phyloP scores from a whole-genome alignment of 768 basidiomycete genomes.

The Chalciporus pseudorubinellus region DNA sequence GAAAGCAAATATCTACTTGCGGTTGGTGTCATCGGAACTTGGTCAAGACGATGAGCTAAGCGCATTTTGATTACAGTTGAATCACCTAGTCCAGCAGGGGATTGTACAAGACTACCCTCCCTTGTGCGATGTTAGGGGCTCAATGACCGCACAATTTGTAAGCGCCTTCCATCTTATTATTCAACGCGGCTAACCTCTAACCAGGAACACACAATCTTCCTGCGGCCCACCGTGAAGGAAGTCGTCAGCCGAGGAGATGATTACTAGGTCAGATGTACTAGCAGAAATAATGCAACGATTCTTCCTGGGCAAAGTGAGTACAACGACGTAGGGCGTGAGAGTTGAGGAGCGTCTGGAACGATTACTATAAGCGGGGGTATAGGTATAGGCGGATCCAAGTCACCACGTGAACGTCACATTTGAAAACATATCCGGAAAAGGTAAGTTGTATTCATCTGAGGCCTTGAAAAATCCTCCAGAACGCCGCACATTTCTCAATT shows the following conservation, averaged over 20 bases:
- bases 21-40: slow-evolving; percentile 41
- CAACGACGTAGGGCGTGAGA: too few species aligned
- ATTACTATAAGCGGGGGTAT: too few species aligned
- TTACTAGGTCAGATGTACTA: slow-evolving; percentile 45
- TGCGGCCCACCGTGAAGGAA: slow-evolving; percentile 83
- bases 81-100: slow-evolving; percentile 83
- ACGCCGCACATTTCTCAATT: background rate
- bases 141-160: slow-evolving; percentile 95
- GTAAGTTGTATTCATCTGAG: slow-evolving; percentile 8
- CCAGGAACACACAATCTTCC: slow-evolving; percentile 82
- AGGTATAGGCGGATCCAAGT: too few species aligned
- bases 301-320: slow-evolving; percentile 7
- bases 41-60: background rate
- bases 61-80: slow-evolving; percentile 51
- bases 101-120: slow-evolving; percentile 94
- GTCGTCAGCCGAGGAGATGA: slow-evolving; percentile 83
- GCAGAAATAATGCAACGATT: background rate
- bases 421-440: slow-evolving; percentile 22
- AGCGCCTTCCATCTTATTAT: slow-evolving; percentile 26
- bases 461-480: background rate
- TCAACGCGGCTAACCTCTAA: slow-evolving; percentile 7
- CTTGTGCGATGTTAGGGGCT: slow-evolving; percentile 75
- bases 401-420: background rate
- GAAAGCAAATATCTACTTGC: slow-evolving; percentile 93
- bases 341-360: too few species aligned